Evolutionary conservation across 106 monocot species (phyloP), one percentile per base, ranked within the genome.

Genomic region (Acorus gramineus): DNA sequence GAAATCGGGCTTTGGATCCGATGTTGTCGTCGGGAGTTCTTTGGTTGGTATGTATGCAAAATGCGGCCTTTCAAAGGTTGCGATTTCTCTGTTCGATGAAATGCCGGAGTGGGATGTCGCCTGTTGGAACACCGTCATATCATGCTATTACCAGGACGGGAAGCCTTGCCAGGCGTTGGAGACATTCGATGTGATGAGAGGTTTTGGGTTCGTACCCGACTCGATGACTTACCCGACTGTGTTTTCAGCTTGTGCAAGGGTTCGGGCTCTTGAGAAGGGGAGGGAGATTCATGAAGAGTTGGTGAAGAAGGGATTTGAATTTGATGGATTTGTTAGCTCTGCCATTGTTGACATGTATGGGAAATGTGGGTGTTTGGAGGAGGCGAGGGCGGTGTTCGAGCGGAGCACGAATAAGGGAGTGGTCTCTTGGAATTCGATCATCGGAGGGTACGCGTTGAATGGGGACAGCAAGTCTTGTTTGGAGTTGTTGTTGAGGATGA

Each of bases 281-380:
- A 80, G 44, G 68, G 76, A 69, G 69, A 63, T 86, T 13, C 86
- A 90, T 64, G 71, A 73, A 48, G 78, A 75, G 49, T 50, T 86
- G 57, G 44, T 74, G 4, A 66, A 46, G 44, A 68, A 52, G 28
- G 74, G 76, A 7, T 46, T 75, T 56, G 68, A 67, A 53, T 46
- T 81, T 66, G 78, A 83, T 71, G 82, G 53, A 5, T 90, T 82
- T 71, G 57, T 90, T 11, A 70, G 71, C 5, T 14, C 90, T 5
- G 73, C 85, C 4, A 47, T 85, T 44, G 77, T 90, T 44, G 82
- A 90, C 61, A 85, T 90, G 85, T 85, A 85, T 78, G 82, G 82
- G 11, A 90, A 85, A 61, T 85, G 82, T 66, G 85, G 85, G 46
- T 68, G 65, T 42, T 55, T 85, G 60, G 59, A 53, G 42, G 66